A percentile compares a stretch with the other conserved stretches of the same genome.
These are phyloP conservation scores for Meyerozyma smithsonii DNA, from an alignment of 1,139 yeast genomes.

Conservation along the genomic window DNA sequence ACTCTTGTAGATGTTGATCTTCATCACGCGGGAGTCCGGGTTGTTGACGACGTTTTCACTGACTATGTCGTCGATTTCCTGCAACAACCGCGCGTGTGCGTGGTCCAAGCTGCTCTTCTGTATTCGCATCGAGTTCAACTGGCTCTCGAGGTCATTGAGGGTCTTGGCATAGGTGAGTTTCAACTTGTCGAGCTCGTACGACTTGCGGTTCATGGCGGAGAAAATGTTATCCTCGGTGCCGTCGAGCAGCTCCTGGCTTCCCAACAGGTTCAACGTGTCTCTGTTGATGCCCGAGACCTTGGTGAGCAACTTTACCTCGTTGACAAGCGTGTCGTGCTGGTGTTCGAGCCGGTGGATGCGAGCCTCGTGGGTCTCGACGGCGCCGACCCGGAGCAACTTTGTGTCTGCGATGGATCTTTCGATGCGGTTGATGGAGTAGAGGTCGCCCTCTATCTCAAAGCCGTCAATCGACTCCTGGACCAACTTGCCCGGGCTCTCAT, in stretches of 20 bases:
- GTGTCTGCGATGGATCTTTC: constrained; percentile 7
- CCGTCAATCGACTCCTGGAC: constrained; percentile 10
- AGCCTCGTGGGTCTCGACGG: background rate
- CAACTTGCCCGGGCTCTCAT: constrained; percentile 11
- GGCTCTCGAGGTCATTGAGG: constrained; percentile 52
- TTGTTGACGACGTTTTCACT: constrained; percentile 20
- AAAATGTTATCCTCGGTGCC: constrained; percentile 19
- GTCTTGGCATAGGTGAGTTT: constrained; percentile 53
- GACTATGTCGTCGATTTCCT: constrained; percentile 20
- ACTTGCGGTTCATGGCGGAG: constrained; percentile 23
- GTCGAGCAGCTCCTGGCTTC: background rate
- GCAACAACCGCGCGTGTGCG: constrained; percentile 19
- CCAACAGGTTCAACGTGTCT: constrained; percentile 1
- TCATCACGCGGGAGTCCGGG: constrained; percentile 34
- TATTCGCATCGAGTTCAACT: constrained; percentile 43
- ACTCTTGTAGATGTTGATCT: constrained; percentile 40
- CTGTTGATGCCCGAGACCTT: constrained; percentile 1
- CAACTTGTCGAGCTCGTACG: constrained; percentile 40
- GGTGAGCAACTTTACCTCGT: constrained; percentile 1
- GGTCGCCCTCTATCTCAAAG: constrained; percentile 12
- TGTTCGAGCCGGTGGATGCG: constrained; percentile 2
- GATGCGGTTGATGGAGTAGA: constrained; percentile 8
- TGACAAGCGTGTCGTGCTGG: background rate
- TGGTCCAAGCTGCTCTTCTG: constrained; percentile 37
- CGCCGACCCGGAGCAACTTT: constrained; percentile 6